Conservation (phyloP, 2,329 filamentous ascomycete species). For the Apiospora aurea region DNA sequence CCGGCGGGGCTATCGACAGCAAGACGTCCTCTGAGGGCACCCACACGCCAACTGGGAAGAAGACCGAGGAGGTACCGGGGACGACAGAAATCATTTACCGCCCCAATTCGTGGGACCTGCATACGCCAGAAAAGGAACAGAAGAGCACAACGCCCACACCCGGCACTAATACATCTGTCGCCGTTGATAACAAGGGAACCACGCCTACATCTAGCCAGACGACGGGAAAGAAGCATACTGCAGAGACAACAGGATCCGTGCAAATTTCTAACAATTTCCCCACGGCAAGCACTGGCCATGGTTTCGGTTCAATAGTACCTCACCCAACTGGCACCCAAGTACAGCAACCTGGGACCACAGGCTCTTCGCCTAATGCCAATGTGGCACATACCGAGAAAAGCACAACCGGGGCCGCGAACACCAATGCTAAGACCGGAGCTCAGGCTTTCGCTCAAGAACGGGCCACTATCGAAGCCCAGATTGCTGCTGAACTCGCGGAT, state of each 20-base stretch:
- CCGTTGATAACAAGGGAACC: background rate
- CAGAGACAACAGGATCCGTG: background rate
- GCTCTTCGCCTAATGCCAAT: background rate
- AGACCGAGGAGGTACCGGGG: background rate
- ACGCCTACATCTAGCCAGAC: background rate
- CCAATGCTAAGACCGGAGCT: background rate
- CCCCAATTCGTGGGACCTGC: background rate
- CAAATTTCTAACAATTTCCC: background rate
- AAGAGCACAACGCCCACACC: background rate
- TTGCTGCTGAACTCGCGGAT: background rate
- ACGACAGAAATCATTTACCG: background rate
- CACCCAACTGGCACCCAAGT: background rate
- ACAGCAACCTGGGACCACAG: background rate
- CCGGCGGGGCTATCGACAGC: background rate
- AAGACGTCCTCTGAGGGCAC: background rate
- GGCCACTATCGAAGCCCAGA: background rate
- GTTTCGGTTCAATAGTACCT: background rate
- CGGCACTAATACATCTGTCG: background rate
- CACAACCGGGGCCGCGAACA: background rate
- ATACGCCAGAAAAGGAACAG: background rate
- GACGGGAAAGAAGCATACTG: too few relatives aligned
- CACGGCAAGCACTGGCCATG: background rate
- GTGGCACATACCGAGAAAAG: background rate
- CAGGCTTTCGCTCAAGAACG: background rate
- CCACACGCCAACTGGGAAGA: background rate